A percentile compares a stretch with the other conserved stretches of the same genome.
Evolutionary conservation across 2,329 filamentous ascomycete species (phyloP).

Genomic region (Cladophialophora exuberans): DNA sequence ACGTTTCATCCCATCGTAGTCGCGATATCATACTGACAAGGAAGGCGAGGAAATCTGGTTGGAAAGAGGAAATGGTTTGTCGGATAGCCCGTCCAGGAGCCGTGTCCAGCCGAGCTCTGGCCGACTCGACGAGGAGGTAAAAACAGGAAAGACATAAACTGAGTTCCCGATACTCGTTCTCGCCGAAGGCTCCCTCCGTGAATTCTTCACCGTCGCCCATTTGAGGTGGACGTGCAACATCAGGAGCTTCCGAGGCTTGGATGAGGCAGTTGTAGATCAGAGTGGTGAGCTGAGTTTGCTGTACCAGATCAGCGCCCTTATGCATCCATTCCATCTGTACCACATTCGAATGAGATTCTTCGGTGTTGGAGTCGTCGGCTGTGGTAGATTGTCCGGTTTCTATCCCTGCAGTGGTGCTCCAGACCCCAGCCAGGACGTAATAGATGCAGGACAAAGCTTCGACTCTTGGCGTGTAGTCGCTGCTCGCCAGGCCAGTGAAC

Average conservation of each 20-base stretch:
- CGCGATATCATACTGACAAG: constrained; percentile 32
- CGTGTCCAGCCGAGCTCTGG: constrained; percentile 21
- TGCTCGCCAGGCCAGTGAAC: constrained; percentile 42
- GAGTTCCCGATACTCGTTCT: constrained; percentile 31
- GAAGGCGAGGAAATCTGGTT: constrained; percentile 32
- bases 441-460: constrained; percentile 51
- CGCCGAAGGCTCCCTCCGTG: constrained; percentile 30
- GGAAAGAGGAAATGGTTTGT: constrained; percentile 21
- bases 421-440: constrained; percentile 67
- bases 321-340: constrained; percentile 54
- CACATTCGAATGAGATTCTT: constrained; percentile 51
- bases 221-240: constrained; percentile 8
- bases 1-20: constrained; percentile 68
- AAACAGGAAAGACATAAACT: constrained; percentile 33
- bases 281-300: constrained; percentile 41
- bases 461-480: constrained; percentile 46
- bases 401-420: constrained; percentile 67
- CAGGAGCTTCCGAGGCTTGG: constrained; percentile 43
- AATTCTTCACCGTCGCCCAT: constrained; percentile 16
- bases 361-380: constrained; percentile 40
- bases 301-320: constrained; percentile 43
- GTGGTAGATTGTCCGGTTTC: constrained; percentile 16
- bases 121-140: constrained; percentile 33
- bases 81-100: constrained; percentile 23
- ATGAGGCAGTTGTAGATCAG: constrained; percentile 44